phyloP scores from a whole-genome alignment of 805 yeast genomes.

The Candida maris region DNA sequence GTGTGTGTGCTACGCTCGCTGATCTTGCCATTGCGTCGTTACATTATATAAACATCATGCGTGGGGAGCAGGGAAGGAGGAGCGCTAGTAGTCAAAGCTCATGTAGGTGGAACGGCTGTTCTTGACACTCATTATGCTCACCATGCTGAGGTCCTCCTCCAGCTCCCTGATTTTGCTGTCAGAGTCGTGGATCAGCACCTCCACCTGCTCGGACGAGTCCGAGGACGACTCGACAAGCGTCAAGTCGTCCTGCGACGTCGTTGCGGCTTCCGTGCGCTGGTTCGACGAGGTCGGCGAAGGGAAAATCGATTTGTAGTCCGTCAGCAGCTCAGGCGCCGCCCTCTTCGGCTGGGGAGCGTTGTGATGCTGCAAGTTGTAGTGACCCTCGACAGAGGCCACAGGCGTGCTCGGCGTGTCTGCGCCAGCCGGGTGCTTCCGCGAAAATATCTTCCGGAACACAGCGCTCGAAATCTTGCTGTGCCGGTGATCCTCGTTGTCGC shows the following conservation, averaged over 20 bases:
- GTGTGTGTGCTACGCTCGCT: too few relatives aligned
- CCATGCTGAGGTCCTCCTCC: constrained; percentile 22
- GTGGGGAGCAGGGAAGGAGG: too few relatives aligned
- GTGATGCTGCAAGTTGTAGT: too few relatives aligned
- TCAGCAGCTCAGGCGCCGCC: constrained; percentile 15
- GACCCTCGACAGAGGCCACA: background rate
- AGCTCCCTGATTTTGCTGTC: constrained; percentile 12
- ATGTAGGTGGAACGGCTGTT: constrained; percentile 17
- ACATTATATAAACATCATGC: too few relatives aligned
- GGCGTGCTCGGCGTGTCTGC: constrained; percentile 2
- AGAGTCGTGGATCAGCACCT: constrained; percentile 18
- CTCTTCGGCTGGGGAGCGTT: constrained; percentile 8
- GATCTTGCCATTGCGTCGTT: too few relatives aligned
- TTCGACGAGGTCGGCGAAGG: constrained; percentile 22
- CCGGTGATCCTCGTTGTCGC: background rate
- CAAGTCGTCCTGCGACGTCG: background rate
- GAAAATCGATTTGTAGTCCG: constrained; percentile 24
- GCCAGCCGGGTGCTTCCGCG: constrained; percentile 7
- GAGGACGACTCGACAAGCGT: constrained; percentile 7
- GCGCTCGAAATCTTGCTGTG: constrained; percentile 7
- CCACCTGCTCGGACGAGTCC: constrained; percentile 13
- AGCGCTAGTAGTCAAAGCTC: constrained; percentile 20
- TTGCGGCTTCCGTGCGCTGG: background rate
- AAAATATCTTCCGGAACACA: constrained; percentile 14
- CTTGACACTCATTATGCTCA: constrained; percentile 26